Evolutionary conservation across 2,329 filamentous ascomycete genomes (phyloP), one percentile per base, ranked within the genome.

Genomic region (Aspergillus oerlinghausenensis): DNA sequence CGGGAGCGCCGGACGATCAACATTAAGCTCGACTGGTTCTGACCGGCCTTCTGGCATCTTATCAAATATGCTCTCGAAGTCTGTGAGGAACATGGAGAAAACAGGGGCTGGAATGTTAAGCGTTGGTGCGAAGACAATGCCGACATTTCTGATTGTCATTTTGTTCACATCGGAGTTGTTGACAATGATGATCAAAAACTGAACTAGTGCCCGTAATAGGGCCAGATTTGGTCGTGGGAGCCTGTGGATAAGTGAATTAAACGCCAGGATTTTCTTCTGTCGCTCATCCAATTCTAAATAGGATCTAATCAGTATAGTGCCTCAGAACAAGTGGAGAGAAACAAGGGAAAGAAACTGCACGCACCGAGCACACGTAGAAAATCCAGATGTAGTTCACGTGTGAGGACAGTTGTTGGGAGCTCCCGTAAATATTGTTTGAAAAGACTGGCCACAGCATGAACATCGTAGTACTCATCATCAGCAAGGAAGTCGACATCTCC

Each of bases 141-240:
- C 93, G 54, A 99, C 90, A 69, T 99, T 99, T 63, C 93, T 87
- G 53, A 97, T 90, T 10, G 90, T 97, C 94, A 99, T 99, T 80
- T 97, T 97, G 79, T 99, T 99, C 60, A 88, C 80, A 65, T 90
- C 87, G 6, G 91, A 82, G 65, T 97, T 92, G 73, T 94, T 92
- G 69, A 97, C 91, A 66, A 99, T 93, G 67, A 89, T 88, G 69
- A 96, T 90, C 65, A 99, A 77, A 76, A 96, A 97, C 3, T 89
- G 85, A 50, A 93, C 90, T 55, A 99, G 79, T 61, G 95, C 92
- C 66, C 88, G 87, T 42, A 99, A 80, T 47, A 99, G 79, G 2
- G 89, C 87, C 49, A 87, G 84, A 61, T 99, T 99, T 38, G 88
- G 85, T 58, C 83, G 80, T 0, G 94, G 94, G 29, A 99, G 81